A percentile compares a stretch with the other conserved stretches of the same genome.
phyloP scores from a whole-genome alignment of 2,329 filamentous ascomycete species.

The Elsinoe perseae region DNA sequence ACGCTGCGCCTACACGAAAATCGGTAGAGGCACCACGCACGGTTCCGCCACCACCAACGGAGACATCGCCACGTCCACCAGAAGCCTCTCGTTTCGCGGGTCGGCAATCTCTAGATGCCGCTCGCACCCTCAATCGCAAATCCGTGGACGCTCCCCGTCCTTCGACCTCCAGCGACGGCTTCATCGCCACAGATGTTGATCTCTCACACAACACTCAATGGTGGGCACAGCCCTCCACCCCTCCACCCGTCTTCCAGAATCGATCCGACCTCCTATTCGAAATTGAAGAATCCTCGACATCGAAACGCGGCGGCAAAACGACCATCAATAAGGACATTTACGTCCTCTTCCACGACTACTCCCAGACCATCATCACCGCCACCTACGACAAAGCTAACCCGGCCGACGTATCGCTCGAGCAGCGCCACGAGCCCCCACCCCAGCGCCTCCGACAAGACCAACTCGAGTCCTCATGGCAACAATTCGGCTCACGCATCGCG shows the following conservation, averaged over 20 bases:
- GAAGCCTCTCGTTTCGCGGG: conserved; percentile 25
- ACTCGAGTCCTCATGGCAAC: conserved; percentile 75
- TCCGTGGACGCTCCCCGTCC: conserved; percentile 72
- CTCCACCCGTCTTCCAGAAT: conserved; percentile 74
- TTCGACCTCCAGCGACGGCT: conserved; percentile 55
- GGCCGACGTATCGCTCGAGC: conserved; percentile 66
- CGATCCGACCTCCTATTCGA: conserved; percentile 79
- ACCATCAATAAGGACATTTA: conserved; percentile 72
- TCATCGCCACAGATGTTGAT: conserved; percentile 82
- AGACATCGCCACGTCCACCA: conserved; percentile 3
- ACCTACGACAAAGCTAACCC: conserved; percentile 70
- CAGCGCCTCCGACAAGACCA: conserved; percentile 80
- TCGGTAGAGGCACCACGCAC: conserved; percentile 28
- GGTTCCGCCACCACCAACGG: conserved; percentile 26
- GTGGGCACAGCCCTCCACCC: conserved; percentile 75
- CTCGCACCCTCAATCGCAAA: conserved; percentile 46
- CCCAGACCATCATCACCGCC: conserved; percentile 79
- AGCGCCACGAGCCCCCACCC: conserved; percentile 79
- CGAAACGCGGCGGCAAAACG: conserved; percentile 61
- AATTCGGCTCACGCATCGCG: conserved; percentile 71
- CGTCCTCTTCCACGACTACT: conserved; percentile 92
- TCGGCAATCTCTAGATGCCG: conserved; percentile 50
- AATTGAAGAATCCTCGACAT: conserved; percentile 65
- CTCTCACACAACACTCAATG: conserved; percentile 66
- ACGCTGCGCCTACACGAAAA: conserved; percentile 34